Conservation (phyloP, 208 protist species). For the Entamoeba invadens region DNA sequence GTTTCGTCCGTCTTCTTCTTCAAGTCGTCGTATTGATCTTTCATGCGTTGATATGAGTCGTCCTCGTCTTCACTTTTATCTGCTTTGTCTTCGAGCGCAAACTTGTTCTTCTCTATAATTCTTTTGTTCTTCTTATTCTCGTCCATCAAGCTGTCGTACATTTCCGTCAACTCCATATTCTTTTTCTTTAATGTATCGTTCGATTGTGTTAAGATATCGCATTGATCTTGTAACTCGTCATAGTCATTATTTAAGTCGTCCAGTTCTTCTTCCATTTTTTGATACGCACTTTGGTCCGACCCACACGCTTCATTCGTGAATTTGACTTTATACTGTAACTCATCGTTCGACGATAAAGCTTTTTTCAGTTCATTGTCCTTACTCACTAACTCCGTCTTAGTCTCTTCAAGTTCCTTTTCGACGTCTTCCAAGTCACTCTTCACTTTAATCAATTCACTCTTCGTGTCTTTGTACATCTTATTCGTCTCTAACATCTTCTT, state of each 20-base stretch:
- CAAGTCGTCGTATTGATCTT: neutral
- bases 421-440: neutral
- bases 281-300: neutral
- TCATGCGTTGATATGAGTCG: neutral
- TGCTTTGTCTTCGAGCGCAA: neutral
- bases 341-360: neutral
- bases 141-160: neutral
- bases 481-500: neutral
- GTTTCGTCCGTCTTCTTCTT: neutral
- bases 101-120: neutral
- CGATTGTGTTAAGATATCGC: neutral
- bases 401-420: neutral
- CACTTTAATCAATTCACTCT: neutral
- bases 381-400: neutral
- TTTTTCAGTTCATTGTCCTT: neutral
- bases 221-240: neutral
- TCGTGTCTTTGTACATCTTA: neutral
- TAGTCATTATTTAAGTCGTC: neutral
- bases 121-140: neutral
- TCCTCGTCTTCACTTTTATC: neutral
- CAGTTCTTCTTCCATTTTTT: neutral
- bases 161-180: neutral
- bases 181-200: neutral
- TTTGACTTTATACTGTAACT: neutral
- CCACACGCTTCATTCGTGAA: neutral